phyloP scores from a whole-genome alignment of 495 filamentous ascomycete genomes.

The Neurospora sp. region DNA sequence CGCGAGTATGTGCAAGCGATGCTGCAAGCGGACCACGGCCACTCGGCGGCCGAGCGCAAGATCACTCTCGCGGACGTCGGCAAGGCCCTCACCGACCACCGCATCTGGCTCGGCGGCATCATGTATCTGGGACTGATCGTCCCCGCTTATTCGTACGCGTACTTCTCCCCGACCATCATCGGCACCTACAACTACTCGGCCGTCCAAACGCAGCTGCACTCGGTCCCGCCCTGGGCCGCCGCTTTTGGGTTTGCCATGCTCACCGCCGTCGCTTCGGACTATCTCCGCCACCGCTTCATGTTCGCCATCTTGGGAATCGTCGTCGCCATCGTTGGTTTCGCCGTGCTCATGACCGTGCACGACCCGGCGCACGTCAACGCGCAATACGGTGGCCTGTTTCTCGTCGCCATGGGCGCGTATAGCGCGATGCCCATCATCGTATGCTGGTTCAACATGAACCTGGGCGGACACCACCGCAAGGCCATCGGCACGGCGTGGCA shows the following conservation, averaged over 20 bases:
- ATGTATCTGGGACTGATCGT: conserved; percentile 90
- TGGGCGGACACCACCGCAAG: conserved; percentile 77
- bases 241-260: conserved; percentile 68
- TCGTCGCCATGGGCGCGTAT: conserved; percentile 56
- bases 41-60: conserved; percentile 53
- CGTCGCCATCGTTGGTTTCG: conserved; percentile 60
- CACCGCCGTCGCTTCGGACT: conserved; percentile 61
- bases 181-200: conserved; percentile 51
- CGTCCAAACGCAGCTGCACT: conserved; percentile 69
- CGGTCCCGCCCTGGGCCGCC: conserved; percentile 79
- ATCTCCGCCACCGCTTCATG: conserved; percentile 58
- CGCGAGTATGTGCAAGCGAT: conserved; percentile 61
- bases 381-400: conserved; percentile 65
- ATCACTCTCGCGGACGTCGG: conserved; percentile 56
- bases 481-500: conserved; percentile 83
- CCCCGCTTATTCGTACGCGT: conserved; percentile 63
- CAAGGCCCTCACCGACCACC: conserved; percentile 65
- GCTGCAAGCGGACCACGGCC: conserved; percentile 68
- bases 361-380: conserved; percentile 35
- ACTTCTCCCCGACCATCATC: conserved; percentile 73
- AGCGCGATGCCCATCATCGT: conserved; percentile 74
- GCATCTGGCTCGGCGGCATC: conserved; percentile 63
- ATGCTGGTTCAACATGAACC: conserved; percentile 93
- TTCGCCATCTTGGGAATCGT: conserved; percentile 58
- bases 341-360: conserved; percentile 54